Evolutionary conservation across 2,329 filamentous ascomycete species (phyloP).

Genomic region (Colletotrichum euphorbiae): DNA sequence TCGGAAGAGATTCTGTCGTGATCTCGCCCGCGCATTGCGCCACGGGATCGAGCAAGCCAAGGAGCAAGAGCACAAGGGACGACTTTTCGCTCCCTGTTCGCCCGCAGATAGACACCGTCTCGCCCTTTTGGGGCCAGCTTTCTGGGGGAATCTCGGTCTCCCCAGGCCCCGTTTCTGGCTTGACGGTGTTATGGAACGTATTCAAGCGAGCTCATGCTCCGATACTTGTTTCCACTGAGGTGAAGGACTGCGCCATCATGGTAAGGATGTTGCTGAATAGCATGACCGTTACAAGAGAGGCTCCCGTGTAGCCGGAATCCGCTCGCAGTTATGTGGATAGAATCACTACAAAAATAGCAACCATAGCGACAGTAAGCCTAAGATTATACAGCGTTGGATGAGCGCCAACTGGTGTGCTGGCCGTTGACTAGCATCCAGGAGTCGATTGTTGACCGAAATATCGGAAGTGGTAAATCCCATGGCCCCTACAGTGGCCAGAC

Average conservation of each 20-base stretch:
- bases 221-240: constrained; percentile 46
- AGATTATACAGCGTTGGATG: constrained; percentile 69
- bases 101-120: constrained; percentile 53
- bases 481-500: constrained; percentile 66
- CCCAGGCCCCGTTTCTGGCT: constrained; percentile 42
- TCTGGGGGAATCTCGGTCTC: constrained; percentile 40
- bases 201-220: constrained; percentile 46
- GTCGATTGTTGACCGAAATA: constrained; percentile 56
- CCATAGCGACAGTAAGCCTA: constrained; percentile 59
- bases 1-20: constrained; percentile 56
- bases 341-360: constrained; percentile 61
- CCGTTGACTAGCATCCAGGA: constrained; percentile 66
- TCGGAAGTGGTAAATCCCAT: constrained; percentile 64
- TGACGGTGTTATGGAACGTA: constrained; percentile 44
- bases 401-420: constrained; percentile 68
- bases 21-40: constrained; percentile 46
- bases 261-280: constrained; percentile 48
- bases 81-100: constrained; percentile 59
- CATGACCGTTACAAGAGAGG: constrained; percentile 53
- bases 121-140: constrained; percentile 49
- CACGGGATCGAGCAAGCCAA: constrained; percentile 56
- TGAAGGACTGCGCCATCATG: constrained; percentile 49
- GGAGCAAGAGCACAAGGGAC: constrained; percentile 53
- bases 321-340: constrained; percentile 58
- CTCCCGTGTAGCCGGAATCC: constrained; percentile 53